A percentile compares a stretch with the other conserved stretches of the same genome.
These are phyloP conservation scores for Cyclotella kingstonii DNA, from an alignment of 108 stramenopile species.

Conservation along the genomic window DNA sequence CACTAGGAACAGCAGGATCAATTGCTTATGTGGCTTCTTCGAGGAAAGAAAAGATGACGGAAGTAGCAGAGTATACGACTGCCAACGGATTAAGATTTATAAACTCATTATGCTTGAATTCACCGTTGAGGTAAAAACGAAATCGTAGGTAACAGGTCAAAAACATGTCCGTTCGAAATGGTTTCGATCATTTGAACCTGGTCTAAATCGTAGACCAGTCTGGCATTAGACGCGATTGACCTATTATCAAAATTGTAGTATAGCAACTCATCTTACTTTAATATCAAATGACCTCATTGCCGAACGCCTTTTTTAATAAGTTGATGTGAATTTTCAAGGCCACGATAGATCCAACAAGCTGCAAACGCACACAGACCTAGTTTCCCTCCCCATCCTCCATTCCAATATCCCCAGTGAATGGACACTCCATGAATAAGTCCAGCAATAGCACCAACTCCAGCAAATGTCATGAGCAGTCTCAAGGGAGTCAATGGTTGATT, in stretches of 20 bases:
- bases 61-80: conserved; percentile 36
- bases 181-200: too few species aligned
- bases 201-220: too few species aligned
- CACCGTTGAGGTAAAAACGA: not conserved
- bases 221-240: too few species aligned
- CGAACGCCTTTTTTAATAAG: conserved; percentile 20
- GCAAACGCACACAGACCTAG: conserved; percentile 66
- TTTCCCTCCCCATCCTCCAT: conserved; percentile 69
- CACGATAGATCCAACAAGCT: conserved; percentile 48
- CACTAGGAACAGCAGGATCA: conserved; percentile 72
- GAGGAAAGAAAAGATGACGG: conserved; percentile 23
- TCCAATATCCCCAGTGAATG: conserved; percentile 59
- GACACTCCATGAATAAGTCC: conserved; percentile 60
- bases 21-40: conserved; percentile 63
- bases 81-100: conserved; percentile 55
- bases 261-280: too few species aligned
- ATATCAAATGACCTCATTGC: too few species aligned
- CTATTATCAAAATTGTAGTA: too few species aligned
- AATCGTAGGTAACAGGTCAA: not conserved
- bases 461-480: conserved; percentile 37
- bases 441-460: conserved; percentile 48
- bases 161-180: not conserved
- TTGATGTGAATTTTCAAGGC: conserved; percentile 31
- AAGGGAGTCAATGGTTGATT: conserved; percentile 4
- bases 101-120: conserved; percentile 15